Percentiles rank a stretch among this genome's conserved stretches.
These are phyloP conservation scores for Lactifluus rugatus DNA, from an alignment of 768 basidiomycete species.

Conservation along the genomic window DNA sequence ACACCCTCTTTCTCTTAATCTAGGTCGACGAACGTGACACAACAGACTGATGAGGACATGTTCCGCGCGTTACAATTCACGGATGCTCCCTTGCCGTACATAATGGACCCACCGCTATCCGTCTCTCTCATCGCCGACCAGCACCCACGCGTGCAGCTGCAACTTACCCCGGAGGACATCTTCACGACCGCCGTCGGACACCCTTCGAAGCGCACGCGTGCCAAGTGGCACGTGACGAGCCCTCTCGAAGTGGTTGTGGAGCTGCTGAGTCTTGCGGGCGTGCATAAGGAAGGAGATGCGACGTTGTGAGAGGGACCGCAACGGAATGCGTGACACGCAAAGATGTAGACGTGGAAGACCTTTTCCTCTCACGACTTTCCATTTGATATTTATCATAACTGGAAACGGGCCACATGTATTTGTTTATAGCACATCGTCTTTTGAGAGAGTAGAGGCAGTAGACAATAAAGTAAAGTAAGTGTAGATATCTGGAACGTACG, in stretches of 20 bases:
- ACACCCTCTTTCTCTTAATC: neutral
- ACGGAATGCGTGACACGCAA: neutral
- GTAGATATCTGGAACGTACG: neutral
- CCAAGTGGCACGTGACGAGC: constrained; percentile 85
- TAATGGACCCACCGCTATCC: constrained; percentile 48
- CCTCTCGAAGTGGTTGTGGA: constrained; percentile 81
- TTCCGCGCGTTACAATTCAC: constrained; percentile 78
- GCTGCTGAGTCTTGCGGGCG: constrained; percentile 52
- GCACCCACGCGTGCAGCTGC: constrained; percentile 46
- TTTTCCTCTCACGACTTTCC: neutral
- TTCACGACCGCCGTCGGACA: constrained; percentile 95
- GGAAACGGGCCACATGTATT: neutral
- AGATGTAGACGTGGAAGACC: neutral
- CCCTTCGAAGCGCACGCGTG: constrained; percentile 79
- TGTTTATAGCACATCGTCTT: neutral
- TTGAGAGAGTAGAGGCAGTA: neutral
- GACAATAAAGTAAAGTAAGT: neutral
- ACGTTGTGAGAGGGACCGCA: neutral
- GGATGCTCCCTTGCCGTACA: constrained; percentile 19
- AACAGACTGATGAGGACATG: constrained; percentile 97
- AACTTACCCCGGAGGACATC: constrained; percentile 55
- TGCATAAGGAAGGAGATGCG: neutral
- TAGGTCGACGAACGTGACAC: neutral
- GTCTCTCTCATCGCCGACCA: constrained; percentile 32
- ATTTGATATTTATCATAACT: neutral